Conservation (phyloP, 192 early-diverging fungal species). For the Diversispora eburnea region DNA sequence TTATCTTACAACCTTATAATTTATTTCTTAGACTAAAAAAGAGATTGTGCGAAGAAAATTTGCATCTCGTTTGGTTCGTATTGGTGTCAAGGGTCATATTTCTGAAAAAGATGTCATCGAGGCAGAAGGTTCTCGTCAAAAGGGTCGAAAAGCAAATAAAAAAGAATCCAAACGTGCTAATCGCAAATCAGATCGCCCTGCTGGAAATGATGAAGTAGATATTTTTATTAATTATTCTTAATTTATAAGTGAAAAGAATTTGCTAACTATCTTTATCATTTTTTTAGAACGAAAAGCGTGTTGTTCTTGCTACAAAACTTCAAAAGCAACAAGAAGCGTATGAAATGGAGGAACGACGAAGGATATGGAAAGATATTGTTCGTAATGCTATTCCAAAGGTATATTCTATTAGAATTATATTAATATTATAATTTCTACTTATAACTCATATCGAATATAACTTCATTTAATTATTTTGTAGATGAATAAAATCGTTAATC, state of each 20-base stretch:
- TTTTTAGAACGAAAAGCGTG: slow-evolving; percentile 22
- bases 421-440: neutral
- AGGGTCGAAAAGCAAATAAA: neutral
- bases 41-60: slow-evolving; percentile 31
- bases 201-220: no score
- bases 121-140: neutral
- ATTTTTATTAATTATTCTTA: neutral
- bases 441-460: neutral
- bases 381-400: slow-evolving; percentile 43
- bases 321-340: slow-evolving; percentile 26
- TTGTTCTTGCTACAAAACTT: slow-evolving; percentile 23
- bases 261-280: neutral
- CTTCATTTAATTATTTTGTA: slow-evolving; percentile 15
- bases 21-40: slow-evolving; percentile 27
- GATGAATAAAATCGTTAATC: slow-evolving; percentile 49
- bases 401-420: neutral
- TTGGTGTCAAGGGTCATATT: neutral
- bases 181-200: no score
- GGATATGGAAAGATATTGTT: slow-evolving; percentile 37
- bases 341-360: slow-evolving; percentile 30
- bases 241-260: neutral
- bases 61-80: slow-evolving; percentile 23
- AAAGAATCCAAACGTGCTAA: no score
- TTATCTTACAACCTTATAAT: no score
- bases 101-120: neutral